These are phyloP conservation scores for Pythium folliculosum DNA, from an alignment of 352 stramenopile genomes.

Conservation along the genomic window DNA sequence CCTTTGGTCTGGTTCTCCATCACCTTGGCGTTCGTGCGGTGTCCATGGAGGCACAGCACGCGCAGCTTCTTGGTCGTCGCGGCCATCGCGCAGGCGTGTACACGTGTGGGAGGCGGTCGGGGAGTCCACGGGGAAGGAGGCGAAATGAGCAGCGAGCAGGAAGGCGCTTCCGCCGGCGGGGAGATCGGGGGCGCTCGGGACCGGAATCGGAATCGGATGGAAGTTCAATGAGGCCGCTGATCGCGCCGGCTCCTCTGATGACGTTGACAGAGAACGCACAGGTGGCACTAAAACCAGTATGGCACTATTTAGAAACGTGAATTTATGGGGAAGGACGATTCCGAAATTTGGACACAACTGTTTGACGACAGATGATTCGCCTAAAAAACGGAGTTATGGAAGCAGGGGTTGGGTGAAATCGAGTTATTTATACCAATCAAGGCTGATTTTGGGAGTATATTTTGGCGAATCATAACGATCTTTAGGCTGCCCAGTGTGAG, in stretches of 20 bases:
- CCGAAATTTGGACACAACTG: neutral
- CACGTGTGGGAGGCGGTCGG: too few relatives aligned
- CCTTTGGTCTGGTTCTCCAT: constrained; percentile 70
- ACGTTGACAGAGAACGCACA: neutral
- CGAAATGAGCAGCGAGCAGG: constrained; percentile 4
- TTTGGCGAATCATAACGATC: neutral
- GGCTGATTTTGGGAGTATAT: neutral
- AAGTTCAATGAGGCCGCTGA: neutral
- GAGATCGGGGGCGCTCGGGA: too few relatives aligned
- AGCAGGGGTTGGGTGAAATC: neutral
- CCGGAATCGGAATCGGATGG: neutral
- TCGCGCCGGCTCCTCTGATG: neutral
- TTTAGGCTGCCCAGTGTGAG: constrained; percentile 2
- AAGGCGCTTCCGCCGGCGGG: too few relatives aligned
- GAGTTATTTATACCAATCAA: neutral
- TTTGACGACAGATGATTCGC: neutral
- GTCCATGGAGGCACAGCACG: constrained; percentile 75
- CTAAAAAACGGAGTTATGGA: too few relatives aligned
- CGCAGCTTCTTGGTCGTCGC: constrained; percentile 38
- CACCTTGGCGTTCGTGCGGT: constrained; percentile 70
- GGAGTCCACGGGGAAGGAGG: too few relatives aligned
- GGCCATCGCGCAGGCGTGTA: neutral
- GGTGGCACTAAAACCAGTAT: neutral
- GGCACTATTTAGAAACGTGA: neutral
- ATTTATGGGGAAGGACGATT: neutral